A percentile compares a stretch with the other conserved stretches of the same genome.
These are phyloP conservation scores for Diplocarpon mali DNA, from an alignment of 2,329 filamentous ascomycete species.

Conservation along the genomic window DNA sequence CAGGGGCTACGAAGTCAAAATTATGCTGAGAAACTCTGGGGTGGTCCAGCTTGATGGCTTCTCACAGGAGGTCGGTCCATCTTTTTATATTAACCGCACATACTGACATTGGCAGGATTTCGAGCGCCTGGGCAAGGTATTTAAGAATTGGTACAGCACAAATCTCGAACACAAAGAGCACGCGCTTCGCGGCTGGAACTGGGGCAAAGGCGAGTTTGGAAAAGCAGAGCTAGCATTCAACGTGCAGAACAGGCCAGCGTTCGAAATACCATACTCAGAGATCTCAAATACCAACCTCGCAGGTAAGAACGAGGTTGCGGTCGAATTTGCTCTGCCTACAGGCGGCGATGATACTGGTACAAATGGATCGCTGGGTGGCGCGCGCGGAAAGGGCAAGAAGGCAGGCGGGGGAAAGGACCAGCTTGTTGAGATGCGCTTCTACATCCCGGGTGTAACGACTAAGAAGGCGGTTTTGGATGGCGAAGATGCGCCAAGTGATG, in stretches of 20 bases:
- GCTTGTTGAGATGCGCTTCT: conserved; percentile 97
- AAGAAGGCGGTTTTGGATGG: conserved; percentile 54
- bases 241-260: conserved; percentile 90
- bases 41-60: conserved; percentile 94
- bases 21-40: conserved; percentile 71
- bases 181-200: conserved; percentile 94
- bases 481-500: conserved; percentile 56
- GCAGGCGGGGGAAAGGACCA: conserved; percentile 83
- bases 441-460: conserved; percentile 83
- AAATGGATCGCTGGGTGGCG: conserved; percentile 64
- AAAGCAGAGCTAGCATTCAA: conserved; percentile 95
- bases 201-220: conserved; percentile 95
- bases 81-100: conserved; percentile 1
- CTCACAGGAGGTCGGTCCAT: conserved; percentile 56
- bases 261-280: conserved; percentile 94
- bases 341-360: conserved; percentile 62
- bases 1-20: conserved; percentile 88
- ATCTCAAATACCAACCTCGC: conserved; percentile 97
- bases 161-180: conserved; percentile 89
- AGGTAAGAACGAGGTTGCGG: conserved; percentile 92
- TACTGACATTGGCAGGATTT: conserved; percentile 50
- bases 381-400: conserved; percentile 71
- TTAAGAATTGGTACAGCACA: conserved; percentile 97
- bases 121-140: conserved; percentile 80
- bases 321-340: conserved; percentile 75